These are phyloP conservation scores for Dalechampia spathulata DNA, from an alignment of 441 rosid genomes.

Conservation along the genomic window DNA sequence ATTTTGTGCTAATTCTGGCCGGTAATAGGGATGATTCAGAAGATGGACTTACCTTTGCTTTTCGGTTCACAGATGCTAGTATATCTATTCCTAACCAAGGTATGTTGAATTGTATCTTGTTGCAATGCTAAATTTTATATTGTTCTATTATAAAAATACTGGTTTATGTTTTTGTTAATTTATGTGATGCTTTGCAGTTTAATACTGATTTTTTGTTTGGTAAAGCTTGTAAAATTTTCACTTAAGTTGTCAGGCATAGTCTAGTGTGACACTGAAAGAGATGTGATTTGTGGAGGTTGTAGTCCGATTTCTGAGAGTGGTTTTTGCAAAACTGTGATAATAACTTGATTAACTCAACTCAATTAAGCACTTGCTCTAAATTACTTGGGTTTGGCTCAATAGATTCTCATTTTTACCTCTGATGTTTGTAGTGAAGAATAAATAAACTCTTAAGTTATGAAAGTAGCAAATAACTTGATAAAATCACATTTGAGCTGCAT, in stretches of 20 bases:
- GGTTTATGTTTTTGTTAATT: neutral
- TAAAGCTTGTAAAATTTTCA: neutral
- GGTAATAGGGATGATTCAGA: slow-evolving; percentile 75
- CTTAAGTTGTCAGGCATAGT: neutral
- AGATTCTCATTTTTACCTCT: too few species aligned
- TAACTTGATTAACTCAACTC: too few species aligned
- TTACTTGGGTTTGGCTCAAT: too few species aligned
- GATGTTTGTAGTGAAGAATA: too few species aligned
- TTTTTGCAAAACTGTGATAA: too few species aligned
- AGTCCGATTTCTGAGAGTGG: neutral
- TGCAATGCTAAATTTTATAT: neutral
- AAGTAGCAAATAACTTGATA: too few species aligned
- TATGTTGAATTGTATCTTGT: slow-evolving; percentile 26
- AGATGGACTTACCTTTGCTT: slow-evolving; percentile 86
- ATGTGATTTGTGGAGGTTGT: neutral
- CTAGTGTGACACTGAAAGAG: neutral
- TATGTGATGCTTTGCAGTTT: neutral
- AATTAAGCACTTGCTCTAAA: too few species aligned
- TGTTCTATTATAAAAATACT: neutral
- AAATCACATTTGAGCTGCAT: too few species aligned
- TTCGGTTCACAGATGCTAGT: slow-evolving; percentile 90
- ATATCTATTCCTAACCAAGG: slow-evolving; percentile 84
- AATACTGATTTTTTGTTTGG: neutral
- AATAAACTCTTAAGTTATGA: too few species aligned
- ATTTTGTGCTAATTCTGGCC: slow-evolving; percentile 13